Base-by-base conservation (phyloP, 2,329 filamentous ascomycete species). In the Metarhizium anisopliae region DNA sequence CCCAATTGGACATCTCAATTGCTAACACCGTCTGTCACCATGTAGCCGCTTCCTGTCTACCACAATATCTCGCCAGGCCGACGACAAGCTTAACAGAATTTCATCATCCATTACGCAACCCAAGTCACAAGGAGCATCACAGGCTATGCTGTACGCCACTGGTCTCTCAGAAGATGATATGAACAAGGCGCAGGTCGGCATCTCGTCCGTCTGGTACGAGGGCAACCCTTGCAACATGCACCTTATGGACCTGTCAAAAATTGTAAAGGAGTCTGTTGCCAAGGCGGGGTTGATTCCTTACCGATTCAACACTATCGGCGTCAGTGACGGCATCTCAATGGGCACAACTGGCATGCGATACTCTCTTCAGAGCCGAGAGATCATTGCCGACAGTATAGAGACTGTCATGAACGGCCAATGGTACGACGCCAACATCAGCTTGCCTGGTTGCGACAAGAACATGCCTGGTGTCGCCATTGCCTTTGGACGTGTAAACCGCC, bases 161-260 rank as follows among this genome's bases (percentile, higher is more conserved):
- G 95, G 95, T 54, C 78, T 99, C 66, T 83, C 77, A 47, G 89
- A 95, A 68, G 80, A 81, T 56, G 92, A 96, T 72, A 89, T 97
- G 86, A 86, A 87, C 77, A 99, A 97, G 78, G 88, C 94, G 30
- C 95, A 99, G 77, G 87, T 99, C 64, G 94, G 94, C 63, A 97
- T 99, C 70, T 95, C 93, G 47, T 96, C 92, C 6, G 92, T 97
- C 59, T 99, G 94, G 94, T 96, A 93, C 75, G 87, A 90, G 64
- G 94, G 94, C 56, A 99, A 99, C 76, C 94, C 94, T 30, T 99
- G 94, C 80, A 99, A 99, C 77, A 99, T 96, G 93, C 94, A 99
- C 74, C 78, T 99, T 59, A 80, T 99, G 73, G 89, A 95, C 67
- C 83, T 99, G 59, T 95, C 89, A 68, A 80, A 87, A 70, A 77